phyloP scores from a whole-genome alignment of 2,329 filamentous ascomycete genomes.

The Apiospora pterosperma region DNA sequence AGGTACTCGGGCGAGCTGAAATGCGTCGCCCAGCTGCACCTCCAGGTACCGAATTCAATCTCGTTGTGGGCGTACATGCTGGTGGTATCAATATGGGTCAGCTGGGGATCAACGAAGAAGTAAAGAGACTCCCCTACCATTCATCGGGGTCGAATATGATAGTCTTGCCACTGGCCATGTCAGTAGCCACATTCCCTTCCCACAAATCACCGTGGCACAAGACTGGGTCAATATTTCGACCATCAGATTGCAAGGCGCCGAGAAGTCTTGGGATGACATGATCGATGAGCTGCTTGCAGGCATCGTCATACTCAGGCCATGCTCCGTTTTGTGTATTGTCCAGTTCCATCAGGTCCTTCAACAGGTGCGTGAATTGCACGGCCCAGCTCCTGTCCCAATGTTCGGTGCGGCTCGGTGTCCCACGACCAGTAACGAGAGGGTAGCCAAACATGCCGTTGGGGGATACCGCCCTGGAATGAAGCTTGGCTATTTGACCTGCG shows the following conservation, averaged over 20 bases:
- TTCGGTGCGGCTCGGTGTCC: background rate
- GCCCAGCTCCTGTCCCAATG: background rate
- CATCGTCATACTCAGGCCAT: conserved; percentile 22
- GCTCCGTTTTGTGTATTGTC: conserved; percentile 23
- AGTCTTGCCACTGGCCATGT: conserved; percentile 20
- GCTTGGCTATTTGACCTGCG: background rate
- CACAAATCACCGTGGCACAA: conserved; percentile 35
- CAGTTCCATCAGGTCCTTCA: conserved; percentile 12
- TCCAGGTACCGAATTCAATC: conserved; percentile 6
- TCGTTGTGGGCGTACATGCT: conserved; percentile 23
- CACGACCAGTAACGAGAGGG: background rate
- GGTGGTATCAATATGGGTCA: conserved; percentile 31
- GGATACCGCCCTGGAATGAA: conserved; percentile 17
- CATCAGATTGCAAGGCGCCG: conserved; percentile 17
- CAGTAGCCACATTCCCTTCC: conserved; percentile 32
- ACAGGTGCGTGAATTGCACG: background rate
- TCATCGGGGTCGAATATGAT: conserved; percentile 7
- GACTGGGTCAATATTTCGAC: conserved; percentile 17
- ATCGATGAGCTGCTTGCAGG: conserved; percentile 14
- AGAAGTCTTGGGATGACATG: conserved; percentile 23
- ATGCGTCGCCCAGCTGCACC: conserved; percentile 2
- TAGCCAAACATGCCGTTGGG: background rate
- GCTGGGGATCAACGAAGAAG: conserved; percentile 15
- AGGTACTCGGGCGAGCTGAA: conserved; percentile 10
- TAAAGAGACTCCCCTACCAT: background rate